Conservation (phyloP, 2,329 filamentous ascomycete genomes). For the Chaetoscypha palmicola region DNA sequence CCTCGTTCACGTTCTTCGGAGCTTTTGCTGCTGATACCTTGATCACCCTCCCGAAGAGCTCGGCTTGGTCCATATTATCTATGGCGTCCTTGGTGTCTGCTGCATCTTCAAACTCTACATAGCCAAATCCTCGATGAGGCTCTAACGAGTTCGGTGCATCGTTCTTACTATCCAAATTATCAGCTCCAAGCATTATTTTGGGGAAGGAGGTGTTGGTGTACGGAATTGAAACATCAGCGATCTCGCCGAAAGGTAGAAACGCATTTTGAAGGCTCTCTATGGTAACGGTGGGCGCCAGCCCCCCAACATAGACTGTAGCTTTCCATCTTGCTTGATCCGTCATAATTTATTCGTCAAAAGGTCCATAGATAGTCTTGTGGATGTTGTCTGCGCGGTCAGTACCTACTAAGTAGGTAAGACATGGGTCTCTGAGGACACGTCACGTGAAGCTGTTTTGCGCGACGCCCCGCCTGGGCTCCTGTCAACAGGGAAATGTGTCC, state of each 20-base stretch:
- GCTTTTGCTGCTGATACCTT: slow-evolving; percentile 89
- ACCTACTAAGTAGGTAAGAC: too few relatives aligned
- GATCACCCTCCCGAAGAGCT: slow-evolving; percentile 86
- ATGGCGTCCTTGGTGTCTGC: slow-evolving; percentile 90
- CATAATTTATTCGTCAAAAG: too few relatives aligned
- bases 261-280: slow-evolving; percentile 73
- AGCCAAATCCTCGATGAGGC: slow-evolving; percentile 85
- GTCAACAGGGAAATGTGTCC: slow-evolving; percentile 3
- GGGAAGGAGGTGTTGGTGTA: slow-evolving; percentile 17
- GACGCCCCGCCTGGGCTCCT: neutral
- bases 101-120: slow-evolving; percentile 85
- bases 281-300: slow-evolving; percentile 73
- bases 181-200: slow-evolving; percentile 6
- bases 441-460: neutral
- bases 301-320: slow-evolving; percentile 86
- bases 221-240: slow-evolving; percentile 83
- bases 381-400: too few relatives aligned
- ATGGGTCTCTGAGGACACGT: too few relatives aligned
- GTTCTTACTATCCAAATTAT: slow-evolving; percentile 49
- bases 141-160: slow-evolving; percentile 73
- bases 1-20: slow-evolving; percentile 81
- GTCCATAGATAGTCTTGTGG: too few relatives aligned
- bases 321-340: slow-evolving; percentile 79
- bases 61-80: slow-evolving; percentile 97
- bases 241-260: slow-evolving; percentile 95